Percentiles rank a stretch among this genome's conserved stretches.
These are phyloP conservation scores for Aspergillus ellipticus DNA, from an alignment of 495 filamentous ascomycete species.

Conservation along the genomic window DNA sequence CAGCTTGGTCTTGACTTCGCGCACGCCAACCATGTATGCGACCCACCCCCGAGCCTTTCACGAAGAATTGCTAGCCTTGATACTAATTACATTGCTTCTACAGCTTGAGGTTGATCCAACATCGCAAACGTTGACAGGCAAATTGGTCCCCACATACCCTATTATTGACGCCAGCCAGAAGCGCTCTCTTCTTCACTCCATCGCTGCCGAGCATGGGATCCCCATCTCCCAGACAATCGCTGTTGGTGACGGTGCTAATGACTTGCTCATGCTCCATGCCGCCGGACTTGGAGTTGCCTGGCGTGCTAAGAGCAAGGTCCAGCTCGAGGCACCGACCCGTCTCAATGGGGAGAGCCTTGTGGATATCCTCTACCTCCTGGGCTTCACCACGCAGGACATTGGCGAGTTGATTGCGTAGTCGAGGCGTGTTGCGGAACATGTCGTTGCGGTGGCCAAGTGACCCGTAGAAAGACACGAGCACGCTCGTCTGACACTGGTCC, in stretches of 20 bases:
- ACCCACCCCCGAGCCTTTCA: background rate
- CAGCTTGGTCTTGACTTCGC: conserved; percentile 82
- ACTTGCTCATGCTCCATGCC: conserved; percentile 84
- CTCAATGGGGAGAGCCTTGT: conserved; percentile 75
- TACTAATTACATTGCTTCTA: conserved; percentile 5
- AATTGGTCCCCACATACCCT: conserved; percentile 59
- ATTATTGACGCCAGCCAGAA: conserved; percentile 86
- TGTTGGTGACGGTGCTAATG: conserved; percentile 93
- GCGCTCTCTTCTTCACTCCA: conserved; percentile 66
- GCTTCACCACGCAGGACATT: conserved; percentile 65
- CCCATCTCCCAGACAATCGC: conserved; percentile 73
- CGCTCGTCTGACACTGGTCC: background rate
- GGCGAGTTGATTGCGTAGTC: conserved; percentile 36
- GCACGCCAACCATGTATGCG: conserved; percentile 71
- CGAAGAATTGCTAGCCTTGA: background rate
- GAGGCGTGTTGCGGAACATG: background rate
- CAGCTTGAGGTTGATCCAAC: conserved; percentile 64
- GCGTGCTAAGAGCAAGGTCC: conserved; percentile 89
- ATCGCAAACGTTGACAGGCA: conserved; percentile 71
- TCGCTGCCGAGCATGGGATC: conserved; percentile 71
- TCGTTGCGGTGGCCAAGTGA: background rate
- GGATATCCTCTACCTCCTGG: conserved; percentile 82
- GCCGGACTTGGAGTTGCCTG: conserved; percentile 91
- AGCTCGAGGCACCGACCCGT: conserved; percentile 76
- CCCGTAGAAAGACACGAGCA: background rate